These are phyloP conservation scores for Tricholoma matsutake DNA, from an alignment of 768 basidiomycete genomes.

Conservation along the genomic window DNA sequence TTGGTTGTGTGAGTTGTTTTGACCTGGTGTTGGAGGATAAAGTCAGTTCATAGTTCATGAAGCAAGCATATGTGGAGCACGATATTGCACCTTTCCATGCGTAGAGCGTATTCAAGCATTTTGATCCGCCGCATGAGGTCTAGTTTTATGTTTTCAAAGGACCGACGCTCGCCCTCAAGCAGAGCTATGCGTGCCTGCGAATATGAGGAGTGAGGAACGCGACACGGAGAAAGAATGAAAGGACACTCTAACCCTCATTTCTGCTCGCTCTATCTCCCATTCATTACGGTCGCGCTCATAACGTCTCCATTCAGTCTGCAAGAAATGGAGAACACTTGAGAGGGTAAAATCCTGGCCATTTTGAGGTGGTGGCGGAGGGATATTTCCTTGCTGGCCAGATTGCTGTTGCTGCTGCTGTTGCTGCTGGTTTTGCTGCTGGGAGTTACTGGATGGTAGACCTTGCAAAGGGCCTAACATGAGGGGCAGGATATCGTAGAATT, in stretches of 20 bases:
- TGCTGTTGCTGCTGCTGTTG: slow-evolving; percentile 60
- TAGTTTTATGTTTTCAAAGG: slow-evolving; percentile 94
- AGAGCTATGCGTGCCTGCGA: slow-evolving; percentile 91
- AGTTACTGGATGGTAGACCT: slow-evolving; percentile 55
- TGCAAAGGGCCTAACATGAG: slow-evolving; percentile 75
- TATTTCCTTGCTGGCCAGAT: slow-evolving; percentile 47
- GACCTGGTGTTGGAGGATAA: slow-evolving; percentile 45
- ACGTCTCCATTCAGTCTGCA: slow-evolving; percentile 96
- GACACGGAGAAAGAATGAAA: slow-evolving; percentile 18
- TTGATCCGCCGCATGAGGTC: slow-evolving; percentile 96
- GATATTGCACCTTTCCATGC: slow-evolving; percentile 83
- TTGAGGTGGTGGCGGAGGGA: slow-evolving; percentile 76
- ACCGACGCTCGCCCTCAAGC: slow-evolving; percentile 94
- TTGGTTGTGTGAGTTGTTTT: slow-evolving; percentile 69
- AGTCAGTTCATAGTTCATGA: not conserved
- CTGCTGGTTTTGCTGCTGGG: slow-evolving; percentile 61
- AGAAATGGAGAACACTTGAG: slow-evolving; percentile 92
- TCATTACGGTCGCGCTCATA: slow-evolving; percentile 99
- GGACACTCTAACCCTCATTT: slow-evolving; percentile 82
- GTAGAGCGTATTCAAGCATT: slow-evolving; percentile 98
- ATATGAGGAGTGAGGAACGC: slow-evolving; percentile 26
- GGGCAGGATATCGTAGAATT: slow-evolving; percentile 39
- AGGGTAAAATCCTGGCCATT: slow-evolving; percentile 92
- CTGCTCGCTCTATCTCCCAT: slow-evolving; percentile 99
- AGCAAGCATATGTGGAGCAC: slow-evolving; percentile 9